Conservation (phyloP, 108 stramenopile genomes). For the Ochromonas danica region DNA sequence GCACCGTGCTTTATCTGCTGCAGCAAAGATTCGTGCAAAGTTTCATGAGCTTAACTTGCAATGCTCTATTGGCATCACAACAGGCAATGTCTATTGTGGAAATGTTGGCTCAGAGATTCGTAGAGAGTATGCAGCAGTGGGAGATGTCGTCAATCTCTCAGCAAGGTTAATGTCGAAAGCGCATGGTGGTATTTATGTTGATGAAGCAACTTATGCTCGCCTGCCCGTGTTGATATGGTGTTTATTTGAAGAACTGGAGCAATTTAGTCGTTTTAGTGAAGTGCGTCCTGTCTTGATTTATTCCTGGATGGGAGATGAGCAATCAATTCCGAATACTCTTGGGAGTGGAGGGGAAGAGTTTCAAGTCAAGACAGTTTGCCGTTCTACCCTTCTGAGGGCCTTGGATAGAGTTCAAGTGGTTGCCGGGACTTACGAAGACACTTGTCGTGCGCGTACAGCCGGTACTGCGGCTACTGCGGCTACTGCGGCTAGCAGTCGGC, state of each 20-base stretch:
- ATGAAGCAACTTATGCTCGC: not conserved
- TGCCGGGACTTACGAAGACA: not conserved
- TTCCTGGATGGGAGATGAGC: no score
- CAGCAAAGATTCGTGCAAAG: constrained; percentile 41
- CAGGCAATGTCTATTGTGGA: constrained; percentile 64
- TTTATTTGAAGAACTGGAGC: not conserved
- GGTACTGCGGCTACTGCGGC: no score
- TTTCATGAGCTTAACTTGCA: constrained; percentile 51
- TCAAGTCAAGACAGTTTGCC: not conserved
- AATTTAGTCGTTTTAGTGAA: not conserved
- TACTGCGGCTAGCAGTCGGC: no score
- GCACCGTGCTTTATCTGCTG: constrained; percentile 47
- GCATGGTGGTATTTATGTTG: not conserved
- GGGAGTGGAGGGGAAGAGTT: no score
- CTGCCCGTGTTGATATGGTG: not conserved
- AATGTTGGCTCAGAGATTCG: constrained; percentile 55
- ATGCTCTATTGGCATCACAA: constrained; percentile 59
- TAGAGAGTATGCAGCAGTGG: constrained; percentile 62
- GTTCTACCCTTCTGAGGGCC: no score
- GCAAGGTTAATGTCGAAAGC: constrained; percentile 61
- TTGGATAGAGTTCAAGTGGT: no score
- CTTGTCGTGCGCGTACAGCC: no score
- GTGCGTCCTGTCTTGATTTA: not conserved
- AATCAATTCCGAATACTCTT: no score
- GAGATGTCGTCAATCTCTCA: constrained; percentile 63